These are phyloP conservation scores for Mrakia blollopis DNA, from an alignment of 768 basidiomycete species.

Conservation along the genomic window DNA sequence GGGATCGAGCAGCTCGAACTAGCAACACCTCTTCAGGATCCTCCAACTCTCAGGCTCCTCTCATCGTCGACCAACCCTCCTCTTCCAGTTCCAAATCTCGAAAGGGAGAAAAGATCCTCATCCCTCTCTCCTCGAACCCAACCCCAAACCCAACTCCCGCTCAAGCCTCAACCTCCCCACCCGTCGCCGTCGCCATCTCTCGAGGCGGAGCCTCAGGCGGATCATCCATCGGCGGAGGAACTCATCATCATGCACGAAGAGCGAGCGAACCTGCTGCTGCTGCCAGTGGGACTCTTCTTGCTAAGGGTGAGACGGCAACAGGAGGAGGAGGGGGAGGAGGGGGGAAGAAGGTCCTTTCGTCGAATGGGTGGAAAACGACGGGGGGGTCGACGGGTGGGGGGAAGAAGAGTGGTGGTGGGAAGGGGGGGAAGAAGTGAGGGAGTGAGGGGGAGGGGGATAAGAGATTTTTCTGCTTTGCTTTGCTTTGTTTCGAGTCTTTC, in stretches of 20 bases:
- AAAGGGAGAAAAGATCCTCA: background rate
- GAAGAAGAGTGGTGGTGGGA: background rate
- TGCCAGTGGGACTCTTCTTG: background rate
- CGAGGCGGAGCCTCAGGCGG: background rate
- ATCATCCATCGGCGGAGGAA: background rate
- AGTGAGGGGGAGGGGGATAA: background rate
- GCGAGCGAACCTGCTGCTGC: background rate
- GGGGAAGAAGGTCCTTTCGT: background rate
- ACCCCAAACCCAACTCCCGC: background rate
- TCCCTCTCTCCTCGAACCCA: background rate
- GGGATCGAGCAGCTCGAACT: conserved; percentile 3
- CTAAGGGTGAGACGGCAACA: background rate
- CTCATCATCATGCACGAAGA: background rate
- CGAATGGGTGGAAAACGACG: conserved; percentile 11
- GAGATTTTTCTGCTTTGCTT: background rate
- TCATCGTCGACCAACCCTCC: background rate
- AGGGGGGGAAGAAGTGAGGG: background rate
- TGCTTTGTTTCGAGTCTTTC: no score
- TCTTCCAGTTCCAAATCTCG: no score
- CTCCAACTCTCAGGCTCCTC: background rate
- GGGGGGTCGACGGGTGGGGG: background rate
- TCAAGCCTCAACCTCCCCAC: background rate
- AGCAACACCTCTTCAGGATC: background rate
- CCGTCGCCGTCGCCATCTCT: no score
- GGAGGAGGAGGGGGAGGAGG: background rate